These are phyloP conservation scores for Vishniacozyma victoriae DNA, from an alignment of 768 basidiomycete species.

Conservation along the genomic window DNA sequence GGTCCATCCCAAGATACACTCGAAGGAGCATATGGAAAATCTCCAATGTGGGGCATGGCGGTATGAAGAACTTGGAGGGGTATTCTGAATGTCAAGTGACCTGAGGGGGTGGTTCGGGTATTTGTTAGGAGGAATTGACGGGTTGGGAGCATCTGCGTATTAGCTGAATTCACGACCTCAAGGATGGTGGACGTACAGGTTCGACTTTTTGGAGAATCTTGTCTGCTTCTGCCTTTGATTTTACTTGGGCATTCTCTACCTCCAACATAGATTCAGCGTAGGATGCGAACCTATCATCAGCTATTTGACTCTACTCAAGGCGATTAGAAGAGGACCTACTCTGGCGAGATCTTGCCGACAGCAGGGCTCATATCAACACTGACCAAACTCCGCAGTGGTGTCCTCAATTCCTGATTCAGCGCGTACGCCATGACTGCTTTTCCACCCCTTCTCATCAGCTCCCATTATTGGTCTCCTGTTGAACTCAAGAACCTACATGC, in stretches of 20 bases:
- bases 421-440: slow-evolving; percentile 51
- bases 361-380: slow-evolving; percentile 78
- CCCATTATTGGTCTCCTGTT: not conserved
- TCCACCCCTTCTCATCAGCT: slow-evolving; percentile 63
- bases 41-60: slow-evolving; percentile 63
- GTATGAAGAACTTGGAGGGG: slow-evolving; percentile 63
- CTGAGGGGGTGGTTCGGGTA: slow-evolving; percentile 51
- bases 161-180: not conserved
- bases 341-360: slow-evolving; percentile 54
- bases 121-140: slow-evolving; percentile 86
- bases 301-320: not conserved
- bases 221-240: slow-evolving; percentile 65
- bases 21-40: slow-evolving; percentile 63
- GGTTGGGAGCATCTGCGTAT: slow-evolving; percentile 63
- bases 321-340: slow-evolving; percentile 38
- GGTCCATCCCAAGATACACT: slow-evolving; percentile 54
- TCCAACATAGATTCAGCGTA: slow-evolving; percentile 70
- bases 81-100: slow-evolving; percentile 61
- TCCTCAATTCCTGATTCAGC: slow-evolving; percentile 38
- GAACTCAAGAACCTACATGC: slow-evolving; percentile 60
- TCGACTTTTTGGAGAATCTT: slow-evolving; percentile 60
- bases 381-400: slow-evolving; percentile 48
- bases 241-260: slow-evolving; percentile 59
- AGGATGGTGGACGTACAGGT: slow-evolving; percentile 51
- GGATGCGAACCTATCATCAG: slow-evolving; percentile 50